These are phyloP conservation scores for Penicillium antarcticum DNA, from an alignment of 495 filamentous ascomycete species.

Conservation along the genomic window DNA sequence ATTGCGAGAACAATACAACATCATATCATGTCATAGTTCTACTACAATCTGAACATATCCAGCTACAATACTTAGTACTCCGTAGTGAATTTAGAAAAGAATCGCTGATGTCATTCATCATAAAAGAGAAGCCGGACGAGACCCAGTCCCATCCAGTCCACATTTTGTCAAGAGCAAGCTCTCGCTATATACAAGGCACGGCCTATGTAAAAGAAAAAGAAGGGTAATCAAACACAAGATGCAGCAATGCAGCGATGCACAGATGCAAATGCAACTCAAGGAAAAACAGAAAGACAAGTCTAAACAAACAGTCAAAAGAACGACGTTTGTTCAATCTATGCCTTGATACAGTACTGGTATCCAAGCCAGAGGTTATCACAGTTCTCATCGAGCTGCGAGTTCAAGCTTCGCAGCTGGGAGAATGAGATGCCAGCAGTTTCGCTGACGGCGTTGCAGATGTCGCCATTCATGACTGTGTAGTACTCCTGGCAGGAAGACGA, in stretches of 20 bases:
- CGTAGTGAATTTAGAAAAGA: background rate
- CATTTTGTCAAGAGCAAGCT: conserved; percentile 6
- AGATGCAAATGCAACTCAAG: background rate
- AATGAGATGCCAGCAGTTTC: conserved; percentile 20
- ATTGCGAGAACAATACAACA: too few relatives aligned
- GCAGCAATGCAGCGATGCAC: background rate
- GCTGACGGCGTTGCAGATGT: conserved; percentile 41
- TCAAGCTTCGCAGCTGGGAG: conserved; percentile 32
- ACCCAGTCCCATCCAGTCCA: background rate
- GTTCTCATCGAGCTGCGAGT: conserved; percentile 33
- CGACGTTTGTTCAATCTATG: conserved; percentile 5
- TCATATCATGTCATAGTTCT: too few relatives aligned
- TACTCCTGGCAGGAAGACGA: conserved; percentile 39
- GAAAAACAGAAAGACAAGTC: background rate
- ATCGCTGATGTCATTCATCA: conserved; percentile 7
- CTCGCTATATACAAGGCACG: conserved; percentile 7
- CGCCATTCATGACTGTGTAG: conserved; percentile 35
- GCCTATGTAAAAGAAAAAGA: conserved; percentile 4
- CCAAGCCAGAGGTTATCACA: conserved; percentile 40
- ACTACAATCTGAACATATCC: too few relatives aligned
- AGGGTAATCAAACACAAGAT: background rate
- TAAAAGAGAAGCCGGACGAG: background rate
- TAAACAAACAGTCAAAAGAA: background rate
- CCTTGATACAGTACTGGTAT: conserved; percentile 38
- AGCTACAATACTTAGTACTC: too few relatives aligned